Percentiles rank a stretch among this genome's conserved stretches.
Evolutionary conservation across 2,329 filamentous ascomycete species (phyloP).

Genomic region (Clarireedia homoeocarpa): DNA sequence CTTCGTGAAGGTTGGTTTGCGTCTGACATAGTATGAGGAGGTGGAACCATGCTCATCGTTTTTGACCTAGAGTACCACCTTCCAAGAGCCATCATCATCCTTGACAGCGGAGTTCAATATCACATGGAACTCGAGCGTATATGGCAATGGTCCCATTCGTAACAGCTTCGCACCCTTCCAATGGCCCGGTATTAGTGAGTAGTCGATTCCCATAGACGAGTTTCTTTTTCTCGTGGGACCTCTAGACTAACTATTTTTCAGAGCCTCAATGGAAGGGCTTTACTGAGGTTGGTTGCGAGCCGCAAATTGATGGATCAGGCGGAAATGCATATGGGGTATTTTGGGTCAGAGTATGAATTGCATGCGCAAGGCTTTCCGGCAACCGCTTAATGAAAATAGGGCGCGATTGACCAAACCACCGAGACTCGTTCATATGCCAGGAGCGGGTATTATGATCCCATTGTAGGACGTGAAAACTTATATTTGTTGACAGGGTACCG

Average conservation of each 20-base stretch:
- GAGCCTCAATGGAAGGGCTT: neutral
- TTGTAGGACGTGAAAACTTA: constrained; percentile 34
- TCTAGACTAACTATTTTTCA: neutral
- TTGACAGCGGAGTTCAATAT: constrained; percentile 31
- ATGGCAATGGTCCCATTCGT: constrained; percentile 45
- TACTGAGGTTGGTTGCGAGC: neutral
- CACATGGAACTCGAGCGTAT: constrained; percentile 29
- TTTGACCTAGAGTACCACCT: constrained; percentile 29
- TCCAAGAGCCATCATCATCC: constrained; percentile 27
- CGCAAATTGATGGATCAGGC: neutral
- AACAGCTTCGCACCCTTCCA: constrained; percentile 30
- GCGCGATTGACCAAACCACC: constrained; percentile 9
- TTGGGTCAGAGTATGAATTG: constrained; percentile 3
- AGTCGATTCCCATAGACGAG: neutral
- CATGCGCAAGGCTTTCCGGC: neutral
- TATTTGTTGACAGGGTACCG: constrained; percentile 48
- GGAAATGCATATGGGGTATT: constrained; percentile 11
- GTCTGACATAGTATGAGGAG: neutral
- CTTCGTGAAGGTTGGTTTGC: constrained; percentile 34
- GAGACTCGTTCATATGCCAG: constrained; percentile 32
- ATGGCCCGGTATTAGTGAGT: neutral
- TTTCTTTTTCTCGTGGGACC: neutral
- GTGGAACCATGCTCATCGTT: neutral
- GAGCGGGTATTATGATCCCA: constrained; percentile 29
- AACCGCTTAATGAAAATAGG: neutral